Percentiles rank a stretch among this genome's conserved stretches.
Evolutionary conservation across 805 yeast species (phyloP).

Genomic region (Spathaspora arborariae): DNA sequence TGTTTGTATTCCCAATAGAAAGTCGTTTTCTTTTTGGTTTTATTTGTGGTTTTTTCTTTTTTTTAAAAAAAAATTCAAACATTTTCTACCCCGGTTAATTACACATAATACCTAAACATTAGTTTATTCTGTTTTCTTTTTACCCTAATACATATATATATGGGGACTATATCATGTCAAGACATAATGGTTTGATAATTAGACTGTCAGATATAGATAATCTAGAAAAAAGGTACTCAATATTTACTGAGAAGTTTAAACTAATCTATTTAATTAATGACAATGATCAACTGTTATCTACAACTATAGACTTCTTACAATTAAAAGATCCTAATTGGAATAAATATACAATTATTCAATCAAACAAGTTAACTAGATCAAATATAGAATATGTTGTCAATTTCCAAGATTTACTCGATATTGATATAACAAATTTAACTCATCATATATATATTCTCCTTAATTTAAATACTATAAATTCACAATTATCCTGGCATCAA

Average conservation of each 20-base stretch:
- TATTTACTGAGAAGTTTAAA: not conserved
- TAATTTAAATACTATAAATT: not conserved
- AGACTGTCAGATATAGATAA: not conserved
- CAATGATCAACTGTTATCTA: not conserved
- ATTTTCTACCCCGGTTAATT: not conserved
- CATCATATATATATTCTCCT: not conserved
- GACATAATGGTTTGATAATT: slow-evolving; percentile 2
- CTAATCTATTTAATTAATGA: not conserved
- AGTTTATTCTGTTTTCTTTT: not conserved
- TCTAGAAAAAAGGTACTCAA: not conserved
- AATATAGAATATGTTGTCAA: slow-evolving; percentile 2
- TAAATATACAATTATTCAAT: slow-evolving; percentile 1
- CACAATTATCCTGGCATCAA: not conserved
- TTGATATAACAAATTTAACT: not conserved
- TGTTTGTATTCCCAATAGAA: not conserved
- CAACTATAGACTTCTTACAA: not conserved
- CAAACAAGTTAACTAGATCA: not conserved
- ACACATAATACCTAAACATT: too few relatives aligned
- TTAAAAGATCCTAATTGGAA: slow-evolving; percentile 1
- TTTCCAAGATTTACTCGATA: not conserved
- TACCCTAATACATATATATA: too few relatives aligned
- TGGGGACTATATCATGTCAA: slow-evolving; percentile 3
- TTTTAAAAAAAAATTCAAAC: not conserved
- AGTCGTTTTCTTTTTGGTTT: not conserved
- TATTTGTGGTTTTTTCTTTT: not conserved